Evolutionary conservation across 345 rosid genomes (phyloP), one percentile per base, ranked within the genome.

Genomic region (Populus deltoides): DNA sequence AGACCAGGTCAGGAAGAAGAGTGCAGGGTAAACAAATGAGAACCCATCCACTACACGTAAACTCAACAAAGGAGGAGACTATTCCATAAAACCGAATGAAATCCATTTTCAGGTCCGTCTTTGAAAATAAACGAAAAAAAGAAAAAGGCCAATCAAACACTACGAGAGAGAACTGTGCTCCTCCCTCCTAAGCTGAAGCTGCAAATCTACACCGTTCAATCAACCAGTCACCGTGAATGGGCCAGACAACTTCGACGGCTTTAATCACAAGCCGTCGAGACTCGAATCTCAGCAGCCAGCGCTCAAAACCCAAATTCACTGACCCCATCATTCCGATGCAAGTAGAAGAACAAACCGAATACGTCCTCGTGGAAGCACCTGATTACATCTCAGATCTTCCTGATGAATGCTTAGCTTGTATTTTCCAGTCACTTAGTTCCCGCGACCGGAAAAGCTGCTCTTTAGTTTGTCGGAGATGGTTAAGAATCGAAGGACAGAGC

Each of bases 381-480:
- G 94, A 94, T 65, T 86, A 84, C 87, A 88, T 87, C 25, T 90
- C 91, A 38, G 82, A 70, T 78, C 82, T 92, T 74, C 97, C 97
- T 8, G 98, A 94, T 79, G 97, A 93, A 73, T 91, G 97, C 79
- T 74, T 94, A 74, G 98, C 97, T 68, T 81, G 81, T 69, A 82
- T 94, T 75, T 94, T 93, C 57, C 97, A 90, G 85, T 91, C 81
- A 16, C 89, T 94, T 12, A 81, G 85, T 70, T 70, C 89, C 67
- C 86, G 81, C 24, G 92, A 91, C 73, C 90, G 98, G 76, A 89
- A 94, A 68, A 73, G 72, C 18, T 91, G 92, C 78, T 88, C 98
- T 31, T 77, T 92, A 5, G 97, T 94, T 4, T 89, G 92, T 84
- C 85, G 88, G 9, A 82, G 98, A 72, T 94, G 98, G 97, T 63